Percentiles rank a stretch among this genome's conserved stretches.
Evolutionary conservation across 2,329 filamentous ascomycete genomes (phyloP).

Genomic region (Pseudomassariella vexata): DNA sequence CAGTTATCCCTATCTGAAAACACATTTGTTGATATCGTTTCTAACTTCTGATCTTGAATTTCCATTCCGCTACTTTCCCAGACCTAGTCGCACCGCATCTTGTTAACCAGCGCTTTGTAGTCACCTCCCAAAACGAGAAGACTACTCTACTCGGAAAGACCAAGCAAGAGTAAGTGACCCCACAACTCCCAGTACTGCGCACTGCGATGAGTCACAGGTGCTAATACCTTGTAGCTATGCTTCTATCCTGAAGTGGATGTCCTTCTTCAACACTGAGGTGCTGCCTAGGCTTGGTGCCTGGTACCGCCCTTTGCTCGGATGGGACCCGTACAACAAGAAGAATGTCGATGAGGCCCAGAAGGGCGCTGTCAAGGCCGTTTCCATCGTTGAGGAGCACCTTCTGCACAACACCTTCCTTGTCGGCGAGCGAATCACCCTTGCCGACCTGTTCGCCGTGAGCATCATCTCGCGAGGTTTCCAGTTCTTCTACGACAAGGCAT

Average conservation of each 20-base stretch:
- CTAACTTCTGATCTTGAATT: conserved; percentile 91
- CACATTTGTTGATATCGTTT: conserved; percentile 68
- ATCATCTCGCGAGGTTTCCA: conserved; percentile 85
- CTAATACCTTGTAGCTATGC: conserved; percentile 59
- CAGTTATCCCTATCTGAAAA: conserved; percentile 99
- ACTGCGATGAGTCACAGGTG: neutral
- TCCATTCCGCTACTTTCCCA: no score
- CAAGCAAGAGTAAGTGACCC: conserved; percentile 80
- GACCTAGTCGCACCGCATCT: no score
- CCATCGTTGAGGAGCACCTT: conserved; percentile 80
- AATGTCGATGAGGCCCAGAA: conserved; percentile 74
- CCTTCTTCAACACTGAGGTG: conserved; percentile 88
- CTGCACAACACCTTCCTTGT: conserved; percentile 93
- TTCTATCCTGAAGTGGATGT: conserved; percentile 97
- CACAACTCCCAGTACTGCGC: no score
- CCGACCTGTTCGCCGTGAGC: conserved; percentile 79
- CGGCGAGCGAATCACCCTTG: conserved; percentile 93
- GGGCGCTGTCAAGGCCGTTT: conserved; percentile 60
- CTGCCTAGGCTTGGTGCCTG: conserved; percentile 67
- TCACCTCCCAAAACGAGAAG: conserved; percentile 99
- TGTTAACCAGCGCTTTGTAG: conserved; percentile 41
- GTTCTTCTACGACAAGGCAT: conserved; percentile 89
- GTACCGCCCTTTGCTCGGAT: conserved; percentile 82
- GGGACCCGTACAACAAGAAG: conserved; percentile 96
- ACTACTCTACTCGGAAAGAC: conserved; percentile 98